Evolutionary conservation across 106 monocot genomes (phyloP).

Genomic region (Agapanthus africanus): DNA sequence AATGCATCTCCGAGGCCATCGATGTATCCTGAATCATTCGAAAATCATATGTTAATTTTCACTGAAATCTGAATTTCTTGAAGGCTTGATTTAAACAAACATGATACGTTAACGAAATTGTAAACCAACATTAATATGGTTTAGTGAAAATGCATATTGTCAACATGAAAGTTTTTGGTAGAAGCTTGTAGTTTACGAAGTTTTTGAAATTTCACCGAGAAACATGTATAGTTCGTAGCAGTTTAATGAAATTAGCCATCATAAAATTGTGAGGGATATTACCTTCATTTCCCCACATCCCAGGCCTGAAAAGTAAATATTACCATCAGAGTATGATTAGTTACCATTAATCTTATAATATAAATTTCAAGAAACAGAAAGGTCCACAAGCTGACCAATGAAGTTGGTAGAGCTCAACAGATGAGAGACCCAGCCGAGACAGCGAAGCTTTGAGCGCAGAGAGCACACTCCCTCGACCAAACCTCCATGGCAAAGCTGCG

Average conservation of each 20-base stretch:
- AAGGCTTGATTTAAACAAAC: too few species aligned
- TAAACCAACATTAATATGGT: too few species aligned
- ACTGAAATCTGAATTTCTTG: too few species aligned
- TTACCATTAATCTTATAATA: background rate
- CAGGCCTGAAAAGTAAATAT: constrained; percentile 79
- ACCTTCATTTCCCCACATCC: constrained; percentile 99
- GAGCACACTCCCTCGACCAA: constrained; percentile 76
- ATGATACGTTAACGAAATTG: too few species aligned
- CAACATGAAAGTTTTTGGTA: too few species aligned
- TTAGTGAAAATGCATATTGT: too few species aligned
- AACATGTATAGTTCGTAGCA: constrained; percentile 31
- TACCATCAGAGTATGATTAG: constrained; percentile 5
- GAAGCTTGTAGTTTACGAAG: too few species aligned
- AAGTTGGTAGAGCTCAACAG: constrained; percentile 92
- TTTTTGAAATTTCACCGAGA: background rate
- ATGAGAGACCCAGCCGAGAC: constrained; percentile 68
- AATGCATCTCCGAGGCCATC: constrained; percentile 98
- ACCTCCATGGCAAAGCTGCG: constrained; percentile 95
- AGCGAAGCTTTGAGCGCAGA: constrained; percentile 73
- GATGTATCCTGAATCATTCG: constrained; percentile 57
- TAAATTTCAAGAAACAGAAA: constrained; percentile 5
- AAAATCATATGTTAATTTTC: background rate
- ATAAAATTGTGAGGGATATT: background rate
- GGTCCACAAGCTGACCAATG: constrained; percentile 50
- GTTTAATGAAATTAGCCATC: background rate